Percentiles rank a stretch among this genome's conserved stretches.
phyloP scores from a whole-genome alignment of 768 basidiomycete species.

The Agrocybe pediades region DNA sequence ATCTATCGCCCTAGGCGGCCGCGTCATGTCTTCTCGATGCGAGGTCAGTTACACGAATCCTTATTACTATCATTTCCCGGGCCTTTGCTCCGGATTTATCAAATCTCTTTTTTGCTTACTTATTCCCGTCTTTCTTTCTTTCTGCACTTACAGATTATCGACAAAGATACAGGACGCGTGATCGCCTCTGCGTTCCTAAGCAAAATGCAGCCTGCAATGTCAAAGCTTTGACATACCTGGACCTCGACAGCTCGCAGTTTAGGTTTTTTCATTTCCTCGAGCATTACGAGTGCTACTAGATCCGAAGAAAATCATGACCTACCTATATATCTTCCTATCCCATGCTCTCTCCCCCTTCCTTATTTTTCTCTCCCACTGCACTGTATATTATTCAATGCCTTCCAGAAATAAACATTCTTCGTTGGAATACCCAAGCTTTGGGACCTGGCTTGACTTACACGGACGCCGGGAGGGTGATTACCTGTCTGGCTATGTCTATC shows the following conservation, averaged over 20 bases:
- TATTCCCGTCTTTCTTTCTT: background rate
- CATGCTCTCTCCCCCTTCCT: too few species aligned
- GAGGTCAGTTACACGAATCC: constrained; percentile 58
- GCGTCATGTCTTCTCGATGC: constrained; percentile 72
- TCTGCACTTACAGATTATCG: constrained; percentile 45
- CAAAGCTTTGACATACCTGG: constrained; percentile 46
- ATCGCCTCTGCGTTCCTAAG: constrained; percentile 69
- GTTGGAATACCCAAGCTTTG: background rate
- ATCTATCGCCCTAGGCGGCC: constrained; percentile 65
- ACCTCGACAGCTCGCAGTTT: background rate
- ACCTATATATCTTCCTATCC: too few species aligned
- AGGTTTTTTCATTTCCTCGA: background rate
- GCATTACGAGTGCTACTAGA: too few species aligned
- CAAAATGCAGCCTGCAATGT: constrained; percentile 68
- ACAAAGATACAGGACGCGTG: constrained; percentile 57
- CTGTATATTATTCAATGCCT: constrained; percentile 3
- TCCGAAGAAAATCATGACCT: background rate
- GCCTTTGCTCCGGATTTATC: background rate
- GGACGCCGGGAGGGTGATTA: background rate
- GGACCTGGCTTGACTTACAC: background rate
- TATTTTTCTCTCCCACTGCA: background rate
- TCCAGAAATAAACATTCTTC: background rate
- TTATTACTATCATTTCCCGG: constrained; percentile 1
- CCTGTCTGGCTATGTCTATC: too few species aligned
- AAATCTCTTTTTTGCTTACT: background rate